A percentile compares a stretch with the other conserved stretches of the same genome.
Conservation (phyloP, 345 rosid species). For the Salix koriyanagi region DNA sequence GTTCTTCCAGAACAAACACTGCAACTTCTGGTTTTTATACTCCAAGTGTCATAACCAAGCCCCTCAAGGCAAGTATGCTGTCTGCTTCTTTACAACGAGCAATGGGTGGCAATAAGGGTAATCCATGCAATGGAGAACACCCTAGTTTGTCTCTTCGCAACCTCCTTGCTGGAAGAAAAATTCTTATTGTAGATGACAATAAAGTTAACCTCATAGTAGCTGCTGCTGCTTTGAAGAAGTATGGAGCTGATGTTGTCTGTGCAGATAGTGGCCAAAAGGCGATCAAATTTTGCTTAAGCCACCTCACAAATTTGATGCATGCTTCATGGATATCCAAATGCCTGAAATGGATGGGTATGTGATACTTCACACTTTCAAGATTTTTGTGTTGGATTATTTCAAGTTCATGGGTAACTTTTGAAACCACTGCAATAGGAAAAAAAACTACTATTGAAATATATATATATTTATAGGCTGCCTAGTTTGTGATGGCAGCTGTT, state of each 20-base stretch:
- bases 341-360: slow-evolving; percentile 97
- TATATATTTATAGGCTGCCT: not conserved
- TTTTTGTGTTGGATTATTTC: not conserved
- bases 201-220: slow-evolving; percentile 85
- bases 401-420: not conserved
- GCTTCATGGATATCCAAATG: slow-evolving; percentile 99
- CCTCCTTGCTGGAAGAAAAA: slow-evolving; percentile 76
- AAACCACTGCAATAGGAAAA: not conserved
- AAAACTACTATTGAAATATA: too few species aligned
- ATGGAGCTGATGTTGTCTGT: slow-evolving; percentile 89
- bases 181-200: slow-evolving; percentile 84
- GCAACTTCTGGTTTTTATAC: slow-evolving; percentile 24
- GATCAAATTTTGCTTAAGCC: slow-evolving; percentile 52
- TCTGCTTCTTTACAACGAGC: slow-evolving; percentile 73
- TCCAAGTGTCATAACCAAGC: slow-evolving; percentile 65
- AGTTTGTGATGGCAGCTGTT: not conserved
- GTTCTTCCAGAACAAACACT: slow-evolving; percentile 29
- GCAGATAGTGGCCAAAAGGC: slow-evolving; percentile 67
- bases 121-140: slow-evolving; percentile 56
- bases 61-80: slow-evolving; percentile 78
- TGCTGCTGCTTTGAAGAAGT: slow-evolving; percentile 80
- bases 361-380: not conserved
- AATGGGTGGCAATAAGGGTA: slow-evolving; percentile 62
- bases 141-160: slow-evolving; percentile 45
- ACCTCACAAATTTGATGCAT: slow-evolving; percentile 83